A percentile compares a stretch with the other conserved stretches of the same genome.
These are phyloP conservation scores for Candida suzukii DNA, from an alignment of 805 yeast species.

Conservation along the genomic window DNA sequence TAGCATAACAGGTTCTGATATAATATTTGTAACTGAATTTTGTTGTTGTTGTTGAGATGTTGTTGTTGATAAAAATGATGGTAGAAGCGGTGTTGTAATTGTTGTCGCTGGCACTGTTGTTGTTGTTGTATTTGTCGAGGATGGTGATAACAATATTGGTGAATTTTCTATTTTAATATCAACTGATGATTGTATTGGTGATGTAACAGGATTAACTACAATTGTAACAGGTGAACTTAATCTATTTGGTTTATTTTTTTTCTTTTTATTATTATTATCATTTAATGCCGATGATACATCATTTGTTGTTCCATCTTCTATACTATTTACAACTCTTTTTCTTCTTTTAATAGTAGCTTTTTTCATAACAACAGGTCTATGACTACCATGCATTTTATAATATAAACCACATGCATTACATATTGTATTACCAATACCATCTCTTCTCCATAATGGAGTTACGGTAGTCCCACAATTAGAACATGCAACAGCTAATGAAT, in stretches of 20 bases:
- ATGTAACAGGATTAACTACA: too few species aligned
- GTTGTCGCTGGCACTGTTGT: too few species aligned
- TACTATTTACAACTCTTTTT: slow-evolving; percentile 31
- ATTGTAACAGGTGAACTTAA: not conserved
- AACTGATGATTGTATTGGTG: not conserved
- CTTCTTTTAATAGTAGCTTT: slow-evolving; percentile 69
- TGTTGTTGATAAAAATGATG: too few species aligned
- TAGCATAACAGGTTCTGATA: too few species aligned
- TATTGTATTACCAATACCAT: slow-evolving; percentile 72
- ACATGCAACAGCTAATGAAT: slow-evolving; percentile 63
- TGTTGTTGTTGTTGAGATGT: too few species aligned
- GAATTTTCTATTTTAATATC: too few species aligned
- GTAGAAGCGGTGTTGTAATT: too few species aligned
- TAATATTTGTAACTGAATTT: too few species aligned
- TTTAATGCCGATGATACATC: not conserved
- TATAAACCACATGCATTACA: slow-evolving; percentile 88
- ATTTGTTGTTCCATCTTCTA: not conserved
- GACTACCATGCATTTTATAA: slow-evolving; percentile 65
- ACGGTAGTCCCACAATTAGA: slow-evolving; percentile 79
- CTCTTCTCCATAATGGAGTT: slow-evolving; percentile 84
- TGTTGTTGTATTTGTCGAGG: too few species aligned
- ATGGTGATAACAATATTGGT: too few species aligned
- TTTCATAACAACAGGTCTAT: slow-evolving; percentile 72
- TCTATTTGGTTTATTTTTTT: not conserved
- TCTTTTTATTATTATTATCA: slow-evolving; percentile 1